Base-by-base conservation (phyloP, 1,284 basidiomycete species). In the Trametes pubescens region DNA sequence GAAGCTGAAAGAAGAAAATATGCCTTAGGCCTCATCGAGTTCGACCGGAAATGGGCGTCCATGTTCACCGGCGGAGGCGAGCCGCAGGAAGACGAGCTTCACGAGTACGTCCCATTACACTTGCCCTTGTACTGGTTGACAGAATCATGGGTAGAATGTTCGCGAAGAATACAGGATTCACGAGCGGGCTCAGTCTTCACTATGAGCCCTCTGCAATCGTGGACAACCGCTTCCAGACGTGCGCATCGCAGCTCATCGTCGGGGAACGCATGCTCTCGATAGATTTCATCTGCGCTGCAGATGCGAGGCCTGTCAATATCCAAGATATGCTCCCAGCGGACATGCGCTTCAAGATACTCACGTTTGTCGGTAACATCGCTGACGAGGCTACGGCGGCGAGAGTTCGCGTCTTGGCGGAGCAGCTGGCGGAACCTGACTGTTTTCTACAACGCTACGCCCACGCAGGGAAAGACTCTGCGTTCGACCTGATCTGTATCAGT, bases 1-100 rank as follows among this genome's bases (percentile, higher is more conserved):
- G 89, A 93, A 72, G 75, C 82, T 46, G 92, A 94, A 71, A 82
- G 92, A 34, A 82, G 86, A 56, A 85, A 87, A 73, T 94, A 89
- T 66, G 93, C 91, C 0, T 85, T 91, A 75, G 91, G 94, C 67
- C 82, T 96, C 59, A 95, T 95, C 69, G 75, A 86, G 62, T 94
- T 94, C 70, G 94, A 95, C 76, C 88, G 87, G 73, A 78, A 89
- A 68, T 93, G 89, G 72, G 84, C 91, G 24, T 24, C 37, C 21
- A 53, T 40, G 49, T n/a, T 51, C 29, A 35, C 32, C 11, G 49
- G 49, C 13, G 21, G 35, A 22, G 37, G 35, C 18, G 16, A 43
- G 24, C n/a, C 37, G 3, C n/a, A 22, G 2, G 51, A 53, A 37
- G 13, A 24, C 34, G n/a, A 53, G 18, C 34, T 38, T 7, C 51